Base-by-base conservation (phyloP, 1,284 basidiomycete genomes). In the Trichosporon inkin region DNA sequence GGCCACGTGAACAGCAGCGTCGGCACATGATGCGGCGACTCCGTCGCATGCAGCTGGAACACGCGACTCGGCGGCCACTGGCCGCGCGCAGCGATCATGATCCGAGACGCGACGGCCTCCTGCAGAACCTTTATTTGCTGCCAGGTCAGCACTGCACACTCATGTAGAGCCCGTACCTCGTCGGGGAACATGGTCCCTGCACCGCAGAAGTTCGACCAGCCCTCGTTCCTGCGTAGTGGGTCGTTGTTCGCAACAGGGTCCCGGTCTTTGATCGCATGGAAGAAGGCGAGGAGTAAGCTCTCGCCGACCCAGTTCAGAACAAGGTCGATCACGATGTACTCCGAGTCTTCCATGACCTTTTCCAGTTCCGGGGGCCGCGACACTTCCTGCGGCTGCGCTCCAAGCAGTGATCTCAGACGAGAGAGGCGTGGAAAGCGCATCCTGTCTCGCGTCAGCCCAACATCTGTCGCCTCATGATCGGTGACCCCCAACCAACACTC, bases 181-280 rank as follows among this genome's bases (percentile, higher is more conserved):
- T 77, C 69, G 16, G 70, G 71, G 44, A 49, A 49, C 71, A 82
- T 78, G 8, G 60, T 65, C 1, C 73, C 86, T 0, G 90, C 92
- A 57, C 92, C 92, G 76, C 94, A 98, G 88, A 89, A 96, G 75
- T 96, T 97, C 10, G 90, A 85, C 94, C 94, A 97, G 37, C 83
- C 81, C 1, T 88, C 88, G 77, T 89, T 89, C 71, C 83, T 75
- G 53, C 79, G 75, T 71, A 87, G 85, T 75, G 73, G 71, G 58
- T 95, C 89, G 71, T 92, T 92, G 82, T 96, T 92, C 57, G 79
- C 79, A 0, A 78, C 77, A n/a, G 87, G 84, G 44, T 80, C 77
- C 61, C 78, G 78, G 69, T 83, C 81, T 67, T 70, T 68, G 59
- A 88, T 86, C 32, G 92, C 90, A 71, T 99, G 94, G 66, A 97